phyloP scores from a whole-genome alignment of 441 rosid species.

The Populus hybrid region DNA sequence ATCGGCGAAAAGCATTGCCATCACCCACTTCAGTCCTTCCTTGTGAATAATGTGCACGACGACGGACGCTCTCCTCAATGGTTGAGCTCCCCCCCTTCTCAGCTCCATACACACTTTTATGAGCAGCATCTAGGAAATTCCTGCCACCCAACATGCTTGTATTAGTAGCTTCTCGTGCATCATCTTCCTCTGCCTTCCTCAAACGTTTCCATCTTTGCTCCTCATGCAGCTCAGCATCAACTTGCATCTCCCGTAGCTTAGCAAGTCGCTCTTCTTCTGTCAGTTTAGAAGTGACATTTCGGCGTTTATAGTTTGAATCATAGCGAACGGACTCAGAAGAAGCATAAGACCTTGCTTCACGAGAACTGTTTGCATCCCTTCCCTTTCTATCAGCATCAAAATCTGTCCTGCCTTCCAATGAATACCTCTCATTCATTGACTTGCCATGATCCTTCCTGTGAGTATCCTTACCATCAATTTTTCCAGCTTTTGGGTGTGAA shows the following conservation, averaged over 20 bases:
- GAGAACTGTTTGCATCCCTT: constrained; percentile 14
- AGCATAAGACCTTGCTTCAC: constrained; percentile 18
- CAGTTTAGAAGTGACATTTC: constrained; percentile 48
- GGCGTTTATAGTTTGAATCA: constrained; percentile 37
- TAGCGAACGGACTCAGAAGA: constrained; percentile 15
- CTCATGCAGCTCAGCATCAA: constrained; percentile 80
- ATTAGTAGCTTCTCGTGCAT: constrained; percentile 54
- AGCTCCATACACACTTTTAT: constrained; percentile 74
- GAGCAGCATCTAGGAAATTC: constrained; percentile 79
- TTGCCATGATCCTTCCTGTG: constrained; percentile 35
- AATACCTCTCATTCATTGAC: constrained; percentile 31
- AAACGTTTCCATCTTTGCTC: constrained; percentile 90
- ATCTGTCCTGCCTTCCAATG: constrained; percentile 25
- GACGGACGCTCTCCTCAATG: constrained; percentile 87
- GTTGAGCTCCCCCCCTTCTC: constrained; percentile 90
- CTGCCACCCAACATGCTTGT: constrained; percentile 42
- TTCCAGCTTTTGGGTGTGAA: constrained; percentile 21
- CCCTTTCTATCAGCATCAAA: constrained; percentile 22
- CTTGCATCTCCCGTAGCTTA: constrained; percentile 72
- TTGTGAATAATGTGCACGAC: constrained; percentile 72
- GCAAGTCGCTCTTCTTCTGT: constrained; percentile 87
- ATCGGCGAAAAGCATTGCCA: constrained; percentile 84
- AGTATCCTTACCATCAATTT: constrained; percentile 29
- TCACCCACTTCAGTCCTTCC: constrained; percentile 53
- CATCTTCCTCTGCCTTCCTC: constrained; percentile 74